phyloP scores from a whole-genome alignment of 2,329 filamentous ascomycete genomes.

The Monilinia aucupariae region DNA sequence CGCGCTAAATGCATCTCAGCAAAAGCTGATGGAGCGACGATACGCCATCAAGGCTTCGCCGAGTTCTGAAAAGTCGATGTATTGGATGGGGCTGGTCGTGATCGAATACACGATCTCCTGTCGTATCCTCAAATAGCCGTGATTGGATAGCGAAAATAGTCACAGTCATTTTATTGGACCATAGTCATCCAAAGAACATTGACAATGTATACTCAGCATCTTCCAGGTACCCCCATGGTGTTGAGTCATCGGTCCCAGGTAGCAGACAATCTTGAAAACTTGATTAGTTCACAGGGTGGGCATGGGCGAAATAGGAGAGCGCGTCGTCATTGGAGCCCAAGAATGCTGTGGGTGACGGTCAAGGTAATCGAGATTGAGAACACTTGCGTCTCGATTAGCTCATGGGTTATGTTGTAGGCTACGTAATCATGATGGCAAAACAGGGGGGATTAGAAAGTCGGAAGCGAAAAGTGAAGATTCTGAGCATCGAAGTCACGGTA shows the following conservation, averaged over 20 bases:
- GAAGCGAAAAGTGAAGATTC: neutral
- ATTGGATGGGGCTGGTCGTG: neutral
- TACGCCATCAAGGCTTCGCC: neutral
- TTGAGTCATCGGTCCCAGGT: neutral
- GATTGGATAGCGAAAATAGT: neutral
- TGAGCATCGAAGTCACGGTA: neutral
- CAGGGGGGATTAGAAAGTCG: neutral
- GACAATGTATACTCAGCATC: neutral
- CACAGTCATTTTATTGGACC: neutral
- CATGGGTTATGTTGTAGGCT: neutral
- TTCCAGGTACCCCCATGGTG: neutral
- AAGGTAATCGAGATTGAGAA: neutral
- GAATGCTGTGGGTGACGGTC: neutral
- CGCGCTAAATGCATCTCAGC: neutral
- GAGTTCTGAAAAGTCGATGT: neutral
- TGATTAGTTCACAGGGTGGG: neutral
- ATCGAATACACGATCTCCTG: neutral
- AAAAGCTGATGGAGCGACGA: neutral
- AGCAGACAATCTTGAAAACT: neutral
- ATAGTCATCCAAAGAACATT: neutral
- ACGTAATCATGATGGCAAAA: neutral
- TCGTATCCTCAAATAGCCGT: neutral
- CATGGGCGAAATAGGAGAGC: neutral
- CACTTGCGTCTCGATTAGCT: neutral
- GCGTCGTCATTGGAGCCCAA: neutral